Conservation (phyloP, 495 filamentous ascomycete species). For the Niebla homalea region DNA sequence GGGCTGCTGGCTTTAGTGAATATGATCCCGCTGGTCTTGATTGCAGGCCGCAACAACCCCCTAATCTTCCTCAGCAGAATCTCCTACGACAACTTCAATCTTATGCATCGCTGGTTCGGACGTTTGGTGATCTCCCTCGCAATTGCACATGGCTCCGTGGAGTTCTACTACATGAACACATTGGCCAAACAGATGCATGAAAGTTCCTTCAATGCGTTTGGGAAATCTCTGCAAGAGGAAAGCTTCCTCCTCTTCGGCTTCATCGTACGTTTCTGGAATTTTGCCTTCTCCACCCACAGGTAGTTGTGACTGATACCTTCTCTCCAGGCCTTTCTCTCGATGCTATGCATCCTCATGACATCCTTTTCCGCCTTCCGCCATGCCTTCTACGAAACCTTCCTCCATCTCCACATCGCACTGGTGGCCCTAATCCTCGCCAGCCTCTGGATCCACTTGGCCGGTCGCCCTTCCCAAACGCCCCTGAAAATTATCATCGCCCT, state of each 20-base stretch:
- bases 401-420: slow-evolving; percentile 65
- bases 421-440: slow-evolving; percentile 47
- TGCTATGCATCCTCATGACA: slow-evolving; percentile 44
- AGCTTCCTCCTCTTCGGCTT: slow-evolving; percentile 46
- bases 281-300: not conserved
- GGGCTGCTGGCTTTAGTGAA: slow-evolving; percentile 67
- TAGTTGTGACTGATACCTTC: slow-evolving; percentile 4
- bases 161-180: slow-evolving; percentile 55
- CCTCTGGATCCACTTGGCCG: slow-evolving; percentile 60
- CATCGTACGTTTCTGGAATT: slow-evolving; percentile 29
- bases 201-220: slow-evolving; percentile 49
- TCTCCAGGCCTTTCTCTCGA: slow-evolving; percentile 32
- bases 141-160: slow-evolving; percentile 48
- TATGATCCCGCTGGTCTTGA: slow-evolving; percentile 59
- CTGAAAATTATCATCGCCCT: slow-evolving; percentile 53
- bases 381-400: slow-evolving; percentile 92
- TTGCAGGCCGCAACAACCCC: slow-evolving; percentile 59
- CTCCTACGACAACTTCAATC: slow-evolving; percentile 66
- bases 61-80: slow-evolving; percentile 50
- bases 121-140: slow-evolving; percentile 56
- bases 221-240: slow-evolving; percentile 30
- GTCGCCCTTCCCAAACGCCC: slow-evolving; percentile 50
- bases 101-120: slow-evolving; percentile 68
- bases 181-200: slow-evolving; percentile 25
- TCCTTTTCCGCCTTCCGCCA: slow-evolving; percentile 70